Conservation (phyloP, 176 grass and related monocot species). For the Cenchrus fungigraminus region DNA sequence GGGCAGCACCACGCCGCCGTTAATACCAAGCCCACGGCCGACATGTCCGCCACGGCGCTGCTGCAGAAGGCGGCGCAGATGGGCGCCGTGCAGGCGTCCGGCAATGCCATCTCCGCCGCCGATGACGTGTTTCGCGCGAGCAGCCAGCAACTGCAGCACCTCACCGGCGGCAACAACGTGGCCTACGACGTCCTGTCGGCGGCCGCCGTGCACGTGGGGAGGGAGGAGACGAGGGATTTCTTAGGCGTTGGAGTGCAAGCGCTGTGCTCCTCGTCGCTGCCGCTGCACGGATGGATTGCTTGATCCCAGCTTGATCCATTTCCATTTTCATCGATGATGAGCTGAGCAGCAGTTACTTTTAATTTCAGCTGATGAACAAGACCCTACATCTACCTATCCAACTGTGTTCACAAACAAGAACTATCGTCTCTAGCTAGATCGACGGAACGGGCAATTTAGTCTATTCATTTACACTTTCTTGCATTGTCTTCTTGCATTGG, state of each 20-base stretch:
- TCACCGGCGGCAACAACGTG: slow-evolving; percentile 40
- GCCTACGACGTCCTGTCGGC: slow-evolving; percentile 59
- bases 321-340: too few species aligned
- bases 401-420: too few species aligned
- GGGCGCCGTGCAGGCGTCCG: slow-evolving; percentile 44
- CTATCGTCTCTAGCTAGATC: too few species aligned
- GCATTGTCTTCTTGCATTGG: too few species aligned
- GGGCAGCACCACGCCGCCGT: slow-evolving; percentile 42
- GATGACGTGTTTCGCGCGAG: slow-evolving; percentile 33
- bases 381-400: too few species aligned
- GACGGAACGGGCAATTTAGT: too few species aligned
- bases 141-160: slow-evolving; percentile 21
- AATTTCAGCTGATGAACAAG: too few species aligned
- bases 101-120: not conserved
- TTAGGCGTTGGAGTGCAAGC: slow-evolving; percentile 85
- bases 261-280: slow-evolving; percentile 66
- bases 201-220: slow-evolving; percentile 32
- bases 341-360: too few species aligned
- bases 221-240: slow-evolving; percentile 87
- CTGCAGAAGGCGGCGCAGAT: slow-evolving; percentile 83
- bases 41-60: slow-evolving; percentile 87
- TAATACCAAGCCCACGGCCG: slow-evolving; percentile 33
- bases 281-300: slow-evolving; percentile 69
- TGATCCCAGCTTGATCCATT: not conserved
- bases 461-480: too few species aligned